phyloP scores from a whole-genome alignment of 352 stramenopile species.

The Phytophthora colocasiae region DNA sequence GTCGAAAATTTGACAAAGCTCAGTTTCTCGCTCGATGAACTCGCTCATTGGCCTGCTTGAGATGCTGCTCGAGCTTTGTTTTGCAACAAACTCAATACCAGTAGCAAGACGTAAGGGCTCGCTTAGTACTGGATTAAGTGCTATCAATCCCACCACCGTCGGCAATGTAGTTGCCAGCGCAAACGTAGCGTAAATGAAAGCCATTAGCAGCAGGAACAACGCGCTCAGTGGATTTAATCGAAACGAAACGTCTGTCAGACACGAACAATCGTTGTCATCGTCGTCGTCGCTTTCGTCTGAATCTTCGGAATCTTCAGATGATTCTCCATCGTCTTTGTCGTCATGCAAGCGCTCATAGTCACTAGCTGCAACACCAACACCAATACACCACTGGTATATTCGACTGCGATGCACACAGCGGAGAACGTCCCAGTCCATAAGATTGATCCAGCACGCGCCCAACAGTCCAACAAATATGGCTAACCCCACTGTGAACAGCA shows the following conservation, averaged over 20 bases:
- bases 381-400: slow-evolving; percentile 22
- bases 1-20: slow-evolving; percentile 47
- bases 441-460: slow-evolving; percentile 55
- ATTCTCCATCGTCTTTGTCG: slow-evolving; percentile 26
- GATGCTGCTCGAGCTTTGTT: slow-evolving; percentile 13
- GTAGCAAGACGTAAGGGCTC: slow-evolving; percentile 47
- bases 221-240: slow-evolving; percentile 33
- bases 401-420: slow-evolving; percentile 31
- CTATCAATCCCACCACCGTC: slow-evolving; percentile 63
- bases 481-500: slow-evolving; percentile 36
- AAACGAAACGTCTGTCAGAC: slow-evolving; percentile 7
- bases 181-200: slow-evolving; percentile 35
- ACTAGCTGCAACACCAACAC: slow-evolving; percentile 8
- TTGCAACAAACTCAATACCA: slow-evolving; percentile 34
- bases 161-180: slow-evolving; percentile 41
- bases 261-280: slow-evolving; percentile 25
- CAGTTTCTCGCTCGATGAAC: slow-evolving; percentile 58
- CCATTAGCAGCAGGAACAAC: slow-evolving; percentile 26
- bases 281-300: slow-evolving; percentile 27
- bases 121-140: slow-evolving; percentile 59
- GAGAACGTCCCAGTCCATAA: slow-evolving; percentile 64
- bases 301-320: slow-evolving; percentile 16
- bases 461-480: slow-evolving; percentile 47
- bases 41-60: slow-evolving; percentile 37
- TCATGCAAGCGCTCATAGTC: slow-evolving; percentile 29